Percentiles rank a stretch among this genome's conserved stretches.
These are phyloP conservation scores for Pythium scleroteichum DNA, from an alignment of 352 stramenopile species.

Conservation along the genomic window DNA sequence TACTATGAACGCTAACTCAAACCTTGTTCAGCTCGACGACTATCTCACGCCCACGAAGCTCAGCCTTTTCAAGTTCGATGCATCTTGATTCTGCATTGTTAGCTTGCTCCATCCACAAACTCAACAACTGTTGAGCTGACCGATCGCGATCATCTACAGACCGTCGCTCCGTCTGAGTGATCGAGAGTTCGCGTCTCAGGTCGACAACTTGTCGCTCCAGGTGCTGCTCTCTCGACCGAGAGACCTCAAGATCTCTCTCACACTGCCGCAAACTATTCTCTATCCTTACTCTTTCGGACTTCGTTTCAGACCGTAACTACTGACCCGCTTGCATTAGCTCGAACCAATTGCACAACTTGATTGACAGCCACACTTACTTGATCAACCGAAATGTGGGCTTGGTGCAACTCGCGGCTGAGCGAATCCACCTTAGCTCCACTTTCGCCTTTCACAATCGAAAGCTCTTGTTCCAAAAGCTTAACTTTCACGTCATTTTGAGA, in stretches of 20 bases:
- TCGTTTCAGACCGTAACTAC: constrained; percentile 35
- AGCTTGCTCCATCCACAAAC: not conserved
- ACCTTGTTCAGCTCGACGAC: constrained; percentile 15
- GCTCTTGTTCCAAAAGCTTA: constrained; percentile 5
- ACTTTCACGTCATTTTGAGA: not conserved
- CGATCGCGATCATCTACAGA: not conserved
- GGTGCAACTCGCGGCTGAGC: constrained; percentile 1
- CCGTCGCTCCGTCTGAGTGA: not conserved
- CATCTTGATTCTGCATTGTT: not conserved
- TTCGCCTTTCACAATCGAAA: not conserved
- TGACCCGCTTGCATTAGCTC: not conserved
- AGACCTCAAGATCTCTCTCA: constrained; percentile 30
- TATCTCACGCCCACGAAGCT: not conserved
- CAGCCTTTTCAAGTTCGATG: constrained; percentile 1
- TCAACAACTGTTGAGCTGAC: not conserved
- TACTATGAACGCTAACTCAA: too few relatives aligned
- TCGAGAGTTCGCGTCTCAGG: constrained; percentile 2
- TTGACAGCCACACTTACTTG: constrained; percentile 24
- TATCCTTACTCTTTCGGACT: constrained; percentile 32
- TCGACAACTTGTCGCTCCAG: constrained; percentile 14
- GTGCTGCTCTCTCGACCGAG: constrained; percentile 13
- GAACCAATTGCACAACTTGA: too few relatives aligned
- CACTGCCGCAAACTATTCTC: constrained; percentile 41
- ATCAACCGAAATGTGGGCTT: constrained; percentile 35
- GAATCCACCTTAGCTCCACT: not conserved